Percentiles rank a stretch among this genome's conserved stretches.
Conservation (phyloP, 495 filamentous ascomycete genomes). For the Xylaria telfairii region DNA sequence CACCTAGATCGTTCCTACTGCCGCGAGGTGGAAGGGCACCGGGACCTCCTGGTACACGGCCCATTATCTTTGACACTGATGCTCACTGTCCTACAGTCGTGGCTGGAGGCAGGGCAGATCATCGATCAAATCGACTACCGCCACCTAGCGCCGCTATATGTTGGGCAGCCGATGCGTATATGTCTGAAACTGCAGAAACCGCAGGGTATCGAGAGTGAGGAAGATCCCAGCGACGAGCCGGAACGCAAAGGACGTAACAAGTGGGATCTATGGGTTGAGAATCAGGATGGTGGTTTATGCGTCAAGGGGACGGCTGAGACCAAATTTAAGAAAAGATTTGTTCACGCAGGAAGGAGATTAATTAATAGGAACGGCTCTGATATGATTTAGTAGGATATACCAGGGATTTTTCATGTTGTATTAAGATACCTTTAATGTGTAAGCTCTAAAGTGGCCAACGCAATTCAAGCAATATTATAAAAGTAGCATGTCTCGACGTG, state of each 20-base stretch:
- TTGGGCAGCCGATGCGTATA: slow-evolving; percentile 66
- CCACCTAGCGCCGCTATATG: slow-evolving; percentile 84
- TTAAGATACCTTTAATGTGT: background rate
- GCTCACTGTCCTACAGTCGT: slow-evolving; percentile 63
- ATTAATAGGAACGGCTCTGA: too few relatives aligned
- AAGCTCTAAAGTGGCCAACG: background rate
- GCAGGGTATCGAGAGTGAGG: background rate
- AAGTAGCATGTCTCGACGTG: background rate
- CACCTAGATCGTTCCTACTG: slow-evolving; percentile 80
- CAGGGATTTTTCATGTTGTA: background rate
- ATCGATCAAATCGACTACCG: slow-evolving; percentile 67
- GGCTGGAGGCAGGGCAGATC: slow-evolving; percentile 43
- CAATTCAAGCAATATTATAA: background rate
- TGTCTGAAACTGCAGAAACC: slow-evolving; percentile 47
- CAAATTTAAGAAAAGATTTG: too few relatives aligned
- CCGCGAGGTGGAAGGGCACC: slow-evolving; percentile 73
- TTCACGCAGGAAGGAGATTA: too few relatives aligned
- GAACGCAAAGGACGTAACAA: slow-evolving; percentile 25
- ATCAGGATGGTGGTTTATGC: slow-evolving; percentile 61
- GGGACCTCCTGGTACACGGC: slow-evolving; percentile 80
- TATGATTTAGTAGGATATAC: background rate
- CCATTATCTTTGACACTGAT: slow-evolving; percentile 81
- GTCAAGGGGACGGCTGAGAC: slow-evolving; percentile 59
- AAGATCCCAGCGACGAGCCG: background rate
- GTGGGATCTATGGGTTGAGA: slow-evolving; percentile 72